These are phyloP conservation scores for Cynanchum wilfordii DNA, from an alignment of 257 asterid species.

Conservation along the genomic window DNA sequence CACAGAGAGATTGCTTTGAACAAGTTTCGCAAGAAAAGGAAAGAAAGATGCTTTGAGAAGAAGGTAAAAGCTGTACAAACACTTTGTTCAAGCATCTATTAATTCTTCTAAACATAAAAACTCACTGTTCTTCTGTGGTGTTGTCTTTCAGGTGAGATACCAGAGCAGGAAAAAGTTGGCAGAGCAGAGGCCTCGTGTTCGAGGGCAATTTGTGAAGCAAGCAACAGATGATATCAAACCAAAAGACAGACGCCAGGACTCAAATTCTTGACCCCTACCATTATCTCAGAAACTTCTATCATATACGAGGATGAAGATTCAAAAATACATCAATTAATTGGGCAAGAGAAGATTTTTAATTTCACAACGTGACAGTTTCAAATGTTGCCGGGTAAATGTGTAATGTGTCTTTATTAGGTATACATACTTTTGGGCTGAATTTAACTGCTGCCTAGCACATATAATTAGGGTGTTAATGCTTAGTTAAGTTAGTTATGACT, in stretches of 20 bases:
- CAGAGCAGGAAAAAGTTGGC: constrained; percentile 48
- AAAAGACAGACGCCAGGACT: constrained; percentile 20
- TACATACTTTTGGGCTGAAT: neutral
- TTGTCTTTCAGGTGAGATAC: constrained; percentile 37
- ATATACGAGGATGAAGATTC: constrained; percentile 12
- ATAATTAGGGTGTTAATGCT: neutral
- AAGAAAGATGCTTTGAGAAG: constrained; percentile 48
- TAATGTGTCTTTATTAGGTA: neutral
- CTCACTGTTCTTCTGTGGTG: neutral
- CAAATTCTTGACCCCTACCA: constrained; percentile 26
- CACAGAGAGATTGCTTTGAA: constrained; percentile 38
- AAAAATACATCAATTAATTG: constrained; percentile 13
- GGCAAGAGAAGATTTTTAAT: constrained; percentile 14
- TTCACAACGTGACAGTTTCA: constrained; percentile 1
- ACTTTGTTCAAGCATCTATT: too few relatives aligned
- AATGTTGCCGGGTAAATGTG: neutral
- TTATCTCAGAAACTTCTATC: constrained; percentile 6
- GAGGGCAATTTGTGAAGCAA: constrained; percentile 47
- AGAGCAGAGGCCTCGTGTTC: constrained; percentile 47
- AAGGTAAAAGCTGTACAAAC: constrained; percentile 26
- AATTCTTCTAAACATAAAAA: neutral
- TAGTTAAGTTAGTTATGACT: neutral
- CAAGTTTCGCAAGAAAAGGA: constrained; percentile 46
- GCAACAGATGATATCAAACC: constrained; percentile 18
- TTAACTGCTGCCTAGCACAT: neutral